phyloP scores from a whole-genome alignment of 768 basidiomycete genomes.

The Lactarius quietus region DNA sequence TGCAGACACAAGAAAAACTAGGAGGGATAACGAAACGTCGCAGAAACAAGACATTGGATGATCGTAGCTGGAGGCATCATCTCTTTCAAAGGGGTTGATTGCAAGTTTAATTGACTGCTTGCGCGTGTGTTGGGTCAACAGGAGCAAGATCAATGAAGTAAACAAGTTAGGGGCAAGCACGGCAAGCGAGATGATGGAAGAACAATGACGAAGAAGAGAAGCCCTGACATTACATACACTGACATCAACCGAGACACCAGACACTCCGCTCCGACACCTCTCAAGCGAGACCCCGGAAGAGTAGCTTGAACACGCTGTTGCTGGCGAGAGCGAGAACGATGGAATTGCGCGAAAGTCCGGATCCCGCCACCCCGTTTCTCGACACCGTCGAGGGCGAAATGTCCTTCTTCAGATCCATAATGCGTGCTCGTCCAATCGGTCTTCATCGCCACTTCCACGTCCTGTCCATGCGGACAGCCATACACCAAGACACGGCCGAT shows the following conservation, averaged over 20 bases:
- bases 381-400: slow-evolving; percentile 80
- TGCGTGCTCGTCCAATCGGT: slow-evolving; percentile 78
- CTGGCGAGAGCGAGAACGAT: background rate
- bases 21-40: no score
- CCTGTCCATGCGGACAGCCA: slow-evolving; percentile 67
- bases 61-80: no score
- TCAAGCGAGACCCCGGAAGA: background rate
- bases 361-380: slow-evolving; percentile 34
- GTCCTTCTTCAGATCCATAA: slow-evolving; percentile 77
- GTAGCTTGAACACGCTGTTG: background rate
- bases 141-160: no score
- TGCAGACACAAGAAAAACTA: no score
- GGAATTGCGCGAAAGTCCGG: slow-evolving; percentile 19
- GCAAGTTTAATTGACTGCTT: no score
- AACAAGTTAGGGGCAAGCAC: no score
- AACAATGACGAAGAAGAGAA: no score
- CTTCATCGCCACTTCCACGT: slow-evolving; percentile 81
- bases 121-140: no score
- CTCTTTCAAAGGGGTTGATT: no score
- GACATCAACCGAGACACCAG: slow-evolving; percentile 2
- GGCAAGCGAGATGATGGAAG: no score
- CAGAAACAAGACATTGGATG: no score
- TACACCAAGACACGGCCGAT: slow-evolving; percentile 66
- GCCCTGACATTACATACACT: no score
- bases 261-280: background rate